Percentiles rank a stretch among this genome's conserved stretches.
Conservation (phyloP, 768 basidiomycete genomes). For the Lentinula lateritia region DNA sequence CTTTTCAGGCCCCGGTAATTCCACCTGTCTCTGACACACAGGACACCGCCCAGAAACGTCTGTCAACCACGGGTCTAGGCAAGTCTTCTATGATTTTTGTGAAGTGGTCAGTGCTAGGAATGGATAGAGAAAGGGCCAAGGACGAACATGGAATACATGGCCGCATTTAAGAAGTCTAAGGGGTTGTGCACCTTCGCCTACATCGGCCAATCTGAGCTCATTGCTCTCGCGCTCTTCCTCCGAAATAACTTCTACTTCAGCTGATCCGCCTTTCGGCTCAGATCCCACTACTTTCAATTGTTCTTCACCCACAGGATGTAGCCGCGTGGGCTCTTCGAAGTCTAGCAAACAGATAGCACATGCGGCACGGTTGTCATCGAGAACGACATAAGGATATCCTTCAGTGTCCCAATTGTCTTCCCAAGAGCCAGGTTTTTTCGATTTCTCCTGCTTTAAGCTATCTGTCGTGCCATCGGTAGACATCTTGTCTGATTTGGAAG, state of each 20-base stretch:
- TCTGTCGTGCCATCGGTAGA: conserved; percentile 1
- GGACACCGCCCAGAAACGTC: conserved; percentile 87
- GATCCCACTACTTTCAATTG: conserved; percentile 2
- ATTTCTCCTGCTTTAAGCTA: conserved; percentile 6
- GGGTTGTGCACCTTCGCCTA: conserved; percentile 72
- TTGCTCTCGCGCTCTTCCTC: conserved; percentile 34
- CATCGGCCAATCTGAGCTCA: conserved; percentile 55
- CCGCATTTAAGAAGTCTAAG: conserved; percentile 72
- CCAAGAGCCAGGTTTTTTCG: conserved; percentile 47
- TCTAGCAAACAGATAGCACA: conserved; percentile 85
- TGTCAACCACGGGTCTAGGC: conserved; percentile 84
- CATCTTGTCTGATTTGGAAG: conserved; percentile 17
- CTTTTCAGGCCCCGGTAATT: conserved; percentile 33
- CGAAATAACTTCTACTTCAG: conserved; percentile 25
- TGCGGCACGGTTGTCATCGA: conserved; percentile 78
- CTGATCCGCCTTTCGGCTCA: conserved; percentile 12
- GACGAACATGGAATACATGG: conserved; percentile 85
- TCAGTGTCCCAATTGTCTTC: conserved; percentile 75
- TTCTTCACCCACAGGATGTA: conserved; percentile 17
- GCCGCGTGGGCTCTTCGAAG: conserved; percentile 65
- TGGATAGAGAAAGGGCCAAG: background rate
- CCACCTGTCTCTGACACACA: conserved; percentile 74
- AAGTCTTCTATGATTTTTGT: conserved; percentile 57
- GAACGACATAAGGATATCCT: conserved; percentile 74
- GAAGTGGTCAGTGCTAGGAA: conserved; percentile 8